Percentiles rank a stretch among this genome's conserved stretches.
These are phyloP conservation scores for Filobasidium uniguttulatum DNA, from an alignment of 1,284 basidiomycete species.

Conservation along the genomic window DNA sequence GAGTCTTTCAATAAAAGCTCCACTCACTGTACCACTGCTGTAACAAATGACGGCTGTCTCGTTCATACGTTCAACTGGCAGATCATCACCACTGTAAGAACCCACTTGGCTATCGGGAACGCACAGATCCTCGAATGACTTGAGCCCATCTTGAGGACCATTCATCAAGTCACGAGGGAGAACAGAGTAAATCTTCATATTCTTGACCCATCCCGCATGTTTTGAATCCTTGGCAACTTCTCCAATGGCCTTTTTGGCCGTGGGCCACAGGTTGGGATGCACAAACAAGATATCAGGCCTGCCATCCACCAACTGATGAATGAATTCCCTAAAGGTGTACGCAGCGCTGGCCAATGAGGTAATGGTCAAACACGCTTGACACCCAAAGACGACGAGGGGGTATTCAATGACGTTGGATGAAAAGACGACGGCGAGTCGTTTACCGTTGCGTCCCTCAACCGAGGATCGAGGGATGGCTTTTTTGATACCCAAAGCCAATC, in stretches of 20 bases:
- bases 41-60: conserved; percentile 48
- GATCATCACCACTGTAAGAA: no score
- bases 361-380: conserved; percentile 29
- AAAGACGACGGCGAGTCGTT: conserved; percentile 19
- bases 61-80: no score
- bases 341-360: conserved; percentile 30
- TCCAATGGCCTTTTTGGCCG: no score
- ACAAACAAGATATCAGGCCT: conserved; percentile 45
- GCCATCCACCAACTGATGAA: conserved; percentile 41
- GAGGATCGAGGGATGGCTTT: no score
- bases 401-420: conserved; percentile 49
- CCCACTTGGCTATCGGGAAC: neutral
- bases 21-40: conserved; percentile 56
- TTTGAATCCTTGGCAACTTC: no score
- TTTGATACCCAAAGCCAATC: no score
- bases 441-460: no score
- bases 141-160: no score
- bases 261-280: no score
- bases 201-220: no score
- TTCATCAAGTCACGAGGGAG: neutral
- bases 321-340: conserved; percentile 29
- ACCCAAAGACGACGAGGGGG: conserved; percentile 48
- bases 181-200: no score
- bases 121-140: neutral
- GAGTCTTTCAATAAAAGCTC: no score